These are phyloP conservation scores for Chaetomium globosum DNA, from an alignment of 2,329 filamentous ascomycete genomes.

Conservation along the genomic window DNA sequence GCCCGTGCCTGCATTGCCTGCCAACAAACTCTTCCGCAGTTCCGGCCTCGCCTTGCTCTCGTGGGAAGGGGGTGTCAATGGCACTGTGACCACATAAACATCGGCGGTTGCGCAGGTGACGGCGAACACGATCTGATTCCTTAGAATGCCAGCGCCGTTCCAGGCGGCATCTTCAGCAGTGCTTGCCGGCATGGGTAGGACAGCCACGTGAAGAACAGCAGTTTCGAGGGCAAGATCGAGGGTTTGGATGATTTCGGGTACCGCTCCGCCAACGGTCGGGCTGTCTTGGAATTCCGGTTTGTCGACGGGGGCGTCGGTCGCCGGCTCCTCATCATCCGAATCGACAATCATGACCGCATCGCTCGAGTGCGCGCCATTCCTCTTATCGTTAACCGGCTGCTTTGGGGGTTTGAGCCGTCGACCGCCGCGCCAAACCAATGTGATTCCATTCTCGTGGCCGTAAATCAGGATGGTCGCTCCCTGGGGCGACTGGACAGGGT, in stretches of 20 bases:
- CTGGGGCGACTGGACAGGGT: constrained; percentile 64
- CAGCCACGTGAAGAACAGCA: constrained; percentile 58
- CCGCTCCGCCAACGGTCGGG: constrained; percentile 51
- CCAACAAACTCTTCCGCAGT: constrained; percentile 54
- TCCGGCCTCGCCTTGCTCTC: constrained; percentile 60
- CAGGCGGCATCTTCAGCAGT: constrained; percentile 53
- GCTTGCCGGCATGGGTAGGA: constrained; percentile 56
- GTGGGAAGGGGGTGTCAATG: constrained; percentile 63
- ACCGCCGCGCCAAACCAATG: constrained; percentile 64
- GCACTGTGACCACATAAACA: constrained; percentile 60
- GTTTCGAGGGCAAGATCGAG: constrained; percentile 63
- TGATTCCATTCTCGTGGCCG: constrained; percentile 65
- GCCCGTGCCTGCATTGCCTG: constrained; percentile 60
- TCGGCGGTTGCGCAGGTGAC: constrained; percentile 62
- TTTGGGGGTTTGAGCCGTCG: constrained; percentile 56
- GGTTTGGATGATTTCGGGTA: constrained; percentile 60
- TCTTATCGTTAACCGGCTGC: constrained; percentile 47
- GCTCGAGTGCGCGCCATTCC: constrained; percentile 53
- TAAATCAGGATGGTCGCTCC: constrained; percentile 66
- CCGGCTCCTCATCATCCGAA: constrained; percentile 60
- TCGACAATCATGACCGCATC: constrained; percentile 65
- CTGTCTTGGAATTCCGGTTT: constrained; percentile 62
- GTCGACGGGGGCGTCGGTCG: constrained; percentile 48
- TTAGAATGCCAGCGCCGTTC: constrained; percentile 53
- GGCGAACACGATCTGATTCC: constrained; percentile 62